These are phyloP conservation scores for Erucastrum elatum DNA, from an alignment of 345 rosid species.

Conservation along the genomic window DNA sequence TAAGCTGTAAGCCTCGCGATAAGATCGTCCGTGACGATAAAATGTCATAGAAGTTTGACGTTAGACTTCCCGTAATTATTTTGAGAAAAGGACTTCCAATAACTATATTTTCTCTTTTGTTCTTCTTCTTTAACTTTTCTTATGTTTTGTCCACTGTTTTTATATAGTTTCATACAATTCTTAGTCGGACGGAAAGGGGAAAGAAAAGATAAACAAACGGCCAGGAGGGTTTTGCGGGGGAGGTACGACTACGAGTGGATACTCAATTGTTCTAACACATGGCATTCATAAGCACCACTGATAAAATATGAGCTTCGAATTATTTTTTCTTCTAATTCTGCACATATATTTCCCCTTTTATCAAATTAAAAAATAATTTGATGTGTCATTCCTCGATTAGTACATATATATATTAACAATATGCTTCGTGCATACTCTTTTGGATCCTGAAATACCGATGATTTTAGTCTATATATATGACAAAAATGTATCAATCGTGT, in stretches of 20 bases:
- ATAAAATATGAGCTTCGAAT: too few species aligned
- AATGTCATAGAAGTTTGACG: conserved; percentile 4
- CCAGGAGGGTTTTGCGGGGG: conserved; percentile 46
- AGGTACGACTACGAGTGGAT: conserved; percentile 62
- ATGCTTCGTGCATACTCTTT: not conserved
- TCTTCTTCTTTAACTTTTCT: not conserved
- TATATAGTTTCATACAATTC: not conserved
- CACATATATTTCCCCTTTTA: too few species aligned
- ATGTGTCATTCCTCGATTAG: too few species aligned
- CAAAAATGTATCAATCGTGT: too few species aligned
- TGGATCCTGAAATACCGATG: not conserved
- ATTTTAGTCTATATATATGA: not conserved
- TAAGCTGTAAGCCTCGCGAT: too few species aligned
- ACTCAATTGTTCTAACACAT: too few species aligned
- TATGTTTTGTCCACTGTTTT: not conserved
- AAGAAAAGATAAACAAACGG: conserved; percentile 27
- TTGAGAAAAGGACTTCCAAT: not conserved
- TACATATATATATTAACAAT: too few species aligned
- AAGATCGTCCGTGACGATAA: too few species aligned
- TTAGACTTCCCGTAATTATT: not conserved
- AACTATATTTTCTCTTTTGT: not conserved
- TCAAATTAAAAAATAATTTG: too few species aligned
- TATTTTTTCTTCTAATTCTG: too few species aligned
- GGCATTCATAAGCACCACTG: too few species aligned
- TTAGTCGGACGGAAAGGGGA: not conserved